Base-by-base conservation (phyloP, 495 filamentous ascomycete genomes). In the Parachaetomium inaequale region DNA sequence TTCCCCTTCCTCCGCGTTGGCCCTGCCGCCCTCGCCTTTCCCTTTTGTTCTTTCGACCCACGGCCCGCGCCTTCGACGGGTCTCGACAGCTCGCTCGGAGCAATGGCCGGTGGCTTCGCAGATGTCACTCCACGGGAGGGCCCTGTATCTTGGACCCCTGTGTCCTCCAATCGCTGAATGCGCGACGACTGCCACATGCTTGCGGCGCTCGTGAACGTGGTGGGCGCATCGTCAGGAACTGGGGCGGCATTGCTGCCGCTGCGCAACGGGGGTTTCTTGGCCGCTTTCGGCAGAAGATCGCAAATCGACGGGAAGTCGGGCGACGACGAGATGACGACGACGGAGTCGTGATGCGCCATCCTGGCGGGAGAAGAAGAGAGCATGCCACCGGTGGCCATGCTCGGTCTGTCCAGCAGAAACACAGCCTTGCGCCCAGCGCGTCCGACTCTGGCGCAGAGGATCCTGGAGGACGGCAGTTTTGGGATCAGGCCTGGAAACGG, bases 281-380 rank as follows among this genome's bases (percentile, higher is more conserved):
- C 54, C 8, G 52, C 66, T 46, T 71, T 78, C 7, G 72, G 66
- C 7, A 78, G 53, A 29, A 80, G 63, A 2, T 81, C 75, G 50
- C 64, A 60, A 7, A 80, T 67, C 3, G 78, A 75, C 12, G 80
- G 80, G 1, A 82, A 64, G 25, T 72, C 74, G 10, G 79, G 78
- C 0, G 79, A 82, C 11, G 81, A 83, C 0, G 81, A 81, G 2
- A 74, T 74, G 34, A 80, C 45, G 25, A 72, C 42, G 34, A 70
- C 51, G 7, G 71, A 60, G 7, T 69, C 60, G 28, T 71, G 61
- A 3, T 56, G 60, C 28, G 62, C 29, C 63, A 68, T 67, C 46
- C 65, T 60, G 5, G 64, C 57, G 0, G 77, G 77, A 42, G 80
- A 77, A 15, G 76, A 75, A 50, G 70, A 55, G n/a, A 76, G 63